These are phyloP conservation scores for Ensete glaucum DNA, from an alignment of 176 grass and related monocot genomes.

Conservation along the genomic window DNA sequence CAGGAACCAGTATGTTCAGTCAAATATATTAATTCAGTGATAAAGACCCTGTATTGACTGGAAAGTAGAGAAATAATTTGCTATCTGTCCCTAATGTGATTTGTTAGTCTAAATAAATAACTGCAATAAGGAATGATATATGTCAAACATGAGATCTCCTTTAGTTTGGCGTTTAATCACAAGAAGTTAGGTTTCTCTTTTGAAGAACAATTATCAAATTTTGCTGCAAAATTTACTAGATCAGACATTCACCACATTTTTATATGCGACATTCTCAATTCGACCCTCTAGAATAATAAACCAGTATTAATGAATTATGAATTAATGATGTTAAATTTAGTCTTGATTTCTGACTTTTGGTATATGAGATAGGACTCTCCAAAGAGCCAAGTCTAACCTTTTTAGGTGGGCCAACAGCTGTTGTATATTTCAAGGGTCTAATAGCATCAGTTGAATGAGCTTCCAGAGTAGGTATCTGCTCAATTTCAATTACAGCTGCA, in stretches of 20 bases:
- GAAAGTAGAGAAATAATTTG: background rate
- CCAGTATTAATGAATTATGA: background rate
- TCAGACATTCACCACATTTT: background rate
- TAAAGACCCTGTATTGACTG: background rate
- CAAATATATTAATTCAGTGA: background rate
- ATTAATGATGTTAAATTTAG: background rate
- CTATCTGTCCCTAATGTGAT: background rate
- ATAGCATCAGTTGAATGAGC: conserved; percentile 1
- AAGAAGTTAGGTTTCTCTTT: no score
- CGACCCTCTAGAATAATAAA: background rate
- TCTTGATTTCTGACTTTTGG: background rate
- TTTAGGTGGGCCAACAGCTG: conserved; percentile 1
- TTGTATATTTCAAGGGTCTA: conserved; percentile 11
- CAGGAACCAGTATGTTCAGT: background rate
- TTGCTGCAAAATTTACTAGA: background rate
- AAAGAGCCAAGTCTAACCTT: conserved; percentile 13
- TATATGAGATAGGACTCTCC: background rate
- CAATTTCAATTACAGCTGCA: conserved; percentile 11
- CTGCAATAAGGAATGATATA: background rate
- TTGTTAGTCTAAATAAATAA: background rate
- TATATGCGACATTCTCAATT: background rate
- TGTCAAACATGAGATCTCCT: background rate
- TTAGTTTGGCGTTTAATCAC: no score
- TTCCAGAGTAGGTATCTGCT: background rate
- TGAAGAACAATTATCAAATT: no score